phyloP scores from a whole-genome alignment of 2,329 filamentous ascomycete species.

The Endothia cerciana region DNA sequence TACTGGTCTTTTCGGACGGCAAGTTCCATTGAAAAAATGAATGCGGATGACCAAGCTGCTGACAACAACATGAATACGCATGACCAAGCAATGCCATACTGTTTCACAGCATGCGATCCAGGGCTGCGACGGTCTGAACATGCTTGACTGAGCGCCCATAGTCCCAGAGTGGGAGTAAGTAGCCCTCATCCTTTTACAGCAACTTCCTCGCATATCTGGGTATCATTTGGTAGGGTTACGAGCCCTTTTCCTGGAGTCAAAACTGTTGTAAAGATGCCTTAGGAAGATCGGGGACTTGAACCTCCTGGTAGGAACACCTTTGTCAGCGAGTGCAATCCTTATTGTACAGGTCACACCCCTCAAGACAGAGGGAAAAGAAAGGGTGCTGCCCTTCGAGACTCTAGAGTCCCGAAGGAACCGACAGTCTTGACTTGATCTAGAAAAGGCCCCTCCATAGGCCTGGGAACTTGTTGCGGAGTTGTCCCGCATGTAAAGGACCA shows the following conservation, averaged over 20 bases:
- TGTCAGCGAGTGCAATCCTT: no score
- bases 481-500: not conserved
- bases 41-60: no score
- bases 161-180: not conserved
- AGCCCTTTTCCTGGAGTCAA: not conserved
- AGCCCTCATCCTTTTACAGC: not conserved
- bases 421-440: not conserved
- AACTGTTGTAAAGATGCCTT: not conserved
- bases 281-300: no score
- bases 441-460: not conserved
- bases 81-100: not conserved
- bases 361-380: not conserved
- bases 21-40: no score
- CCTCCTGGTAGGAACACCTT: no score
- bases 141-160: not conserved
- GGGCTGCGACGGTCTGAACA: not conserved
- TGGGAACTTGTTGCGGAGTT: not conserved
- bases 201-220: not conserved
- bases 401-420: not conserved
- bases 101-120: not conserved
- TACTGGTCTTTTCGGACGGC: no score
- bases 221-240: not conserved
- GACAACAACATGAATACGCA: not conserved
- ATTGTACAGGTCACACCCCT: not conserved
- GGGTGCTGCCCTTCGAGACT: not conserved